Conservation (phyloP, 2,329 filamentous ascomycete species). For the Neofusicoccum umdonicola region DNA sequence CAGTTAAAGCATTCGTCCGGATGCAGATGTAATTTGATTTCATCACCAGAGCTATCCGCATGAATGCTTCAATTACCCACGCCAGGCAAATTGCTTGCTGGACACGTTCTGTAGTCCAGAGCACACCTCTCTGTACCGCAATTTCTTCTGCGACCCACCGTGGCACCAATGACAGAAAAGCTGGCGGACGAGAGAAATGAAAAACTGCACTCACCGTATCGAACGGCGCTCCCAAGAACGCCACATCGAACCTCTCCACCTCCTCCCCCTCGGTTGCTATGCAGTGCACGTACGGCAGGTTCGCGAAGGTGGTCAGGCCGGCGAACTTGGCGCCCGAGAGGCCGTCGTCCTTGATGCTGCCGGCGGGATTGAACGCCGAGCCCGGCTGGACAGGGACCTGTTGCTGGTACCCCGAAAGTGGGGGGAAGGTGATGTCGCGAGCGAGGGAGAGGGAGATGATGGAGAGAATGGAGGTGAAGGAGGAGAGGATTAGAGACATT, state of each 20-base stretch:
- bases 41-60: too few species aligned
- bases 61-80: too few species aligned
- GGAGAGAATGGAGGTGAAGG: not conserved
- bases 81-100: too few species aligned
- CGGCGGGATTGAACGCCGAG: constrained; percentile 18
- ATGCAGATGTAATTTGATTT: too few species aligned
- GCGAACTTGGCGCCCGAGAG: constrained; percentile 34
- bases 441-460: constrained; percentile 16
- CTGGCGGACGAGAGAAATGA: not conserved
- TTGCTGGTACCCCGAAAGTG: constrained; percentile 35
- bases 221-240: constrained; percentile 49
- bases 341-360: constrained; percentile 25
- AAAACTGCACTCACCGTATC: constrained; percentile 41
- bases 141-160: not conserved
- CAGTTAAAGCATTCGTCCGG: too few species aligned
- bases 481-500: not conserved
- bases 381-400: constrained; percentile 26
- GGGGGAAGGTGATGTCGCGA: constrained; percentile 47
- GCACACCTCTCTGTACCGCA: too few species aligned
- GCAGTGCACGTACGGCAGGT: constrained; percentile 50
- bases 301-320: constrained; percentile 48
- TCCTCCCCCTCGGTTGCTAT: constrained; percentile 34
- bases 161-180: not conserved
- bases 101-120: too few species aligned
- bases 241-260: constrained; percentile 48